Base-by-base conservation (phyloP, 257 asterid genomes). In the Petrea volubilis region DNA sequence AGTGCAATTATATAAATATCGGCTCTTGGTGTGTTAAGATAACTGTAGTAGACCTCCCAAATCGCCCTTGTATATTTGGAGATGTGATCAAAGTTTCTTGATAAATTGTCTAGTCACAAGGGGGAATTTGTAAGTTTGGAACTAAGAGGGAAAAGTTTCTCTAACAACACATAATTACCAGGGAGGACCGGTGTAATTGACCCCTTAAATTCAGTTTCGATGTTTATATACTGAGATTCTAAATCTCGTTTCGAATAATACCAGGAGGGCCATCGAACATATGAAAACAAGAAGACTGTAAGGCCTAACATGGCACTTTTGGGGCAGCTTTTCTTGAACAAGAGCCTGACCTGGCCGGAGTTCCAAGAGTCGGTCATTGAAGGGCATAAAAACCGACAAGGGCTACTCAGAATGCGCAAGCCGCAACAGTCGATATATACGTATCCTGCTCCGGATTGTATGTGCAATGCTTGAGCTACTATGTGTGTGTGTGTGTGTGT, bases 381-480 rank as follows among this genome's bases (percentile, higher is more conserved):
- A 72, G 99, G 99, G 50, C 99, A 95, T 76, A 47, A 56, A 68
- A 79, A 78, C 76, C 65, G 99, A 76, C 97, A 90, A 79, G 99
- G 99, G 49, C 79, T 71, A 57, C 81, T 92, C 73, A 74, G 86
- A 73, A 72, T 83, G 56, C 89, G 98, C 29, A 95, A 77, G 75
- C 62, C 93, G 1, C 67, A 79, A 44, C 98, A 95, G 76, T 92
- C 98, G 1, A 81, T 95, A 10, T 95, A 92, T 15, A 92, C 99
- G 4, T 95, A 95, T 58, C 99, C 99, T 23, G 96, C 96, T 49
- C 97, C 98, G 1, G 96, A 95, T 77, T 95, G 99, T 76, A 88
- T 95, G 98, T 95, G 97, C 80, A 80, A 68, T 53, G 78, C 84
- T 60, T 20, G 17, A 11, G n/a, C n/a, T n/a, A n/a, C n/a, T n/a